Conservation (phyloP, 2,329 filamentous ascomycete genomes). For the Aureobasidium sp. region DNA sequence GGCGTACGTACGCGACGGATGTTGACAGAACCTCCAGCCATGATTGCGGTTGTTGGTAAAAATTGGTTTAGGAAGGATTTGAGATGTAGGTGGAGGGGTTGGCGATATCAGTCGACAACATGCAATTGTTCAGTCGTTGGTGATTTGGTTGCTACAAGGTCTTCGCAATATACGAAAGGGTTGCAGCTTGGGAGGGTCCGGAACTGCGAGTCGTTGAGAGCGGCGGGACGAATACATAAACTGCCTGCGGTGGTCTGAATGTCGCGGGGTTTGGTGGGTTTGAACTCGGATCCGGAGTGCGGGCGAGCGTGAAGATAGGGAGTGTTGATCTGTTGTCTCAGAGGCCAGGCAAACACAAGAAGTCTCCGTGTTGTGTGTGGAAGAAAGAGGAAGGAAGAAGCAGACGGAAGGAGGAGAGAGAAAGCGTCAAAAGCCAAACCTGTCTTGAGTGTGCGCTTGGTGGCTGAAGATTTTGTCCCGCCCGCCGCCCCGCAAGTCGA, state of each 20-base stretch:
- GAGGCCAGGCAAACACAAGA: slow-evolving; percentile 8
- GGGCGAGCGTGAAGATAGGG: not conserved
- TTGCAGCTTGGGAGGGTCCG: slow-evolving; percentile 91
- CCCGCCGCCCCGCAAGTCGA: not conserved
- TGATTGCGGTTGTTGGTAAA: slow-evolving; percentile 49
- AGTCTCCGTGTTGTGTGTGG: not conserved
- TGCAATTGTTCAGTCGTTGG: slow-evolving; percentile 64
- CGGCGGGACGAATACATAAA: slow-evolving; percentile 99
- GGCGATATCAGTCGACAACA: slow-evolving; percentile 46
- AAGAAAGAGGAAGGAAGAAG: not conserved
- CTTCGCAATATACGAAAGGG: slow-evolving; percentile 93
- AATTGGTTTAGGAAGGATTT: slow-evolving; percentile 16
- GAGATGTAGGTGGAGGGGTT: slow-evolving; percentile 21
- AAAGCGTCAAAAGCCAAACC: not conserved
- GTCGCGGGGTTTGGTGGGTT: slow-evolving; percentile 10
- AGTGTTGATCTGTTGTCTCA: not conserved
- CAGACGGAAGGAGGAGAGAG: not conserved
- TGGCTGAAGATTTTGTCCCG: not conserved
- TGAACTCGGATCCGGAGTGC: slow-evolving; percentile 1
- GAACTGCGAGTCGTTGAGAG: slow-evolving; percentile 88
- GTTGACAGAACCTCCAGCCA: slow-evolving; percentile 79
- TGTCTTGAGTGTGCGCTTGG: not conserved
- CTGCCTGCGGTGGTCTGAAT: slow-evolving; percentile 28
- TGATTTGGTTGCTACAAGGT: slow-evolving; percentile 82
- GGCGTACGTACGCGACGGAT: slow-evolving; percentile 60